Percentiles rank a stretch among this genome's conserved stretches.
Conservation (phyloP, 106 monocot species). For the Dendrobium catenatum region DNA sequence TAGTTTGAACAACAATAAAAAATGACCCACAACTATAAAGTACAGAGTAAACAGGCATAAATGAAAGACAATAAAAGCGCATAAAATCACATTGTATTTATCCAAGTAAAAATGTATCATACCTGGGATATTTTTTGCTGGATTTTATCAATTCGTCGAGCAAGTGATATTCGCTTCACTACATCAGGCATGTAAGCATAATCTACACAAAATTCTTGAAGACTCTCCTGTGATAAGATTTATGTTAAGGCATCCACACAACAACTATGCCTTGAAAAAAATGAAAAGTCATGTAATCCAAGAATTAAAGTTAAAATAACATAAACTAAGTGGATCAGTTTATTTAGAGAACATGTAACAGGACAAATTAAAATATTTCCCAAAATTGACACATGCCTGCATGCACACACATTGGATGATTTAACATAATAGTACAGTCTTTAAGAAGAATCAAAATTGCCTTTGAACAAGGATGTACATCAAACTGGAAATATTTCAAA, state of each 20-base stretch:
- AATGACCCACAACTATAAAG: not conserved
- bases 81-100: not conserved
- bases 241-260: not conserved
- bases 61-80: not conserved
- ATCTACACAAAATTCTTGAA: slow-evolving; percentile 18
- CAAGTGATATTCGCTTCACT: slow-evolving; percentile 14
- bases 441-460: not conserved
- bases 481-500: too few species aligned
- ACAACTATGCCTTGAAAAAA: not conserved
- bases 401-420: not conserved
- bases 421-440: not conserved
- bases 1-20: not conserved
- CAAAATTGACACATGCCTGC: not conserved
- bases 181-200: slow-evolving; percentile 14
- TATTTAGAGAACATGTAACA: not conserved
- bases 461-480: not conserved
- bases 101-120: not conserved
- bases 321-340: not conserved
- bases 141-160: slow-evolving; percentile 19
- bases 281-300: not conserved
- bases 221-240: slow-evolving; percentile 12
- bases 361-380: not conserved
- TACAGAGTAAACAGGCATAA: not conserved
- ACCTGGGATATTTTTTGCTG: slow-evolving; percentile 15
- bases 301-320: not conserved